Evolutionary conservation across 352 stramenopile genomes (phyloP).

Genomic region (Globisporangium canariense): DNA sequence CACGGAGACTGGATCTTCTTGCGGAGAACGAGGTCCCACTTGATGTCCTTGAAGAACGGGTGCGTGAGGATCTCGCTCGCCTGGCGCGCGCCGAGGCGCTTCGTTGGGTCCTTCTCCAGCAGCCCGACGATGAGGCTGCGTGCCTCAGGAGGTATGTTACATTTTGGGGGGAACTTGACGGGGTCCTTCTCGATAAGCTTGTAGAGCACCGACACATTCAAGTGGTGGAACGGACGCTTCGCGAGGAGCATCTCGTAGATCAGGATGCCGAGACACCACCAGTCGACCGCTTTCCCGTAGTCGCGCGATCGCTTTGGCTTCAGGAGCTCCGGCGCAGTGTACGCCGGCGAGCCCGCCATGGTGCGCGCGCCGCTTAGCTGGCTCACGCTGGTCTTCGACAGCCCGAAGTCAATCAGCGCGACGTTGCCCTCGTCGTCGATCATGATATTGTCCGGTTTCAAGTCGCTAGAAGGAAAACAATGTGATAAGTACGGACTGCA

Average conservation of each 20-base stretch:
- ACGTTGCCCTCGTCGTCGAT: constrained; percentile 93
- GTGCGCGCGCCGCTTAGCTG: constrained; percentile 79
- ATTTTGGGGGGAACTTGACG: constrained; percentile 83
- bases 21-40: constrained; percentile 80
- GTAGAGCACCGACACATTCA: constrained; percentile 90
- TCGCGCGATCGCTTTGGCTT: constrained; percentile 83
- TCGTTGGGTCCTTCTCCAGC: constrained; percentile 82
- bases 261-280: constrained; percentile 88
- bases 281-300: constrained; percentile 86
- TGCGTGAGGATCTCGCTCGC: constrained; percentile 81
- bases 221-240: constrained; percentile 89
- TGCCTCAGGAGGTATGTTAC: constrained; percentile 59
- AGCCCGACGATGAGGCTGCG: constrained; percentile 72
- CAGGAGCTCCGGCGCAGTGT: constrained; percentile 77
- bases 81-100: constrained; percentile 77
- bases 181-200: constrained; percentile 88
- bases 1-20: constrained; percentile 79
- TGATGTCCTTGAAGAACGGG: constrained; percentile 77
- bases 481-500: neutral
- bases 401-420: constrained; percentile 93
- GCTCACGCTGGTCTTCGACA: constrained; percentile 91
- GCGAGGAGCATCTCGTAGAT: constrained; percentile 92
- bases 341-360: constrained; percentile 81
- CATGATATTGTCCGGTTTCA: constrained; percentile 96
- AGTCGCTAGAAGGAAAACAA: constrained; percentile 36